Percentiles rank a stretch among this genome's conserved stretches.
These are phyloP conservation scores for Phalaenopsis equestris DNA, from an alignment of 106 monocot species.

Conservation along the genomic window DNA sequence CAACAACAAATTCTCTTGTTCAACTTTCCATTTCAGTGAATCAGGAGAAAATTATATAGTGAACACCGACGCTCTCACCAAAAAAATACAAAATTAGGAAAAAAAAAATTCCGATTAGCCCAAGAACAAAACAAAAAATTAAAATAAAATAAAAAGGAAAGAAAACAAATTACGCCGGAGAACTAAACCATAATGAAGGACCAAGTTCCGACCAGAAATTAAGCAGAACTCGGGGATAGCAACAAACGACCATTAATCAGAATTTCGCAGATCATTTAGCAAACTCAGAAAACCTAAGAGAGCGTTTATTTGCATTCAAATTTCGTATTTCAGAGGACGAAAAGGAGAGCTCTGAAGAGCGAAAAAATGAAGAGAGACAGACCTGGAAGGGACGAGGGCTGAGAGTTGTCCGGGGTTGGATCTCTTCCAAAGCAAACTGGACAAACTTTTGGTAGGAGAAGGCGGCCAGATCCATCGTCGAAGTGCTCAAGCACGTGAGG, in stretches of 20 bases:
- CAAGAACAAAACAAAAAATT: neutral
- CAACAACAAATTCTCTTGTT: neutral
- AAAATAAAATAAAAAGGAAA: no score
- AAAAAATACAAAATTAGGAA: neutral
- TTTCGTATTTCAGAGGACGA: neutral
- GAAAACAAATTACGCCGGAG: neutral
- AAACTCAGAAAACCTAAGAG: neutral
- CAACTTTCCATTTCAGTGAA: neutral
- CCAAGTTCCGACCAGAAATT: neutral
- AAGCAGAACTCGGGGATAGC: neutral
- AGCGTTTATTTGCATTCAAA: neutral
- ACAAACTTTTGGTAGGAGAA: conserved; percentile 14
- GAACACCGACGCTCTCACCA: neutral
- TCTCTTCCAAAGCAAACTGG: conserved; percentile 2
- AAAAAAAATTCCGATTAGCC: neutral
- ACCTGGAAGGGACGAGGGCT: conserved; percentile 12
- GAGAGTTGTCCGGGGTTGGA: conserved; percentile 5
- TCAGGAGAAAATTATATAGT: neutral
- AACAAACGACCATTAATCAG: neutral
- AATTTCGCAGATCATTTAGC: neutral
- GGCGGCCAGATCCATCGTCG: conserved; percentile 6
- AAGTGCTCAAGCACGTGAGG: no score
- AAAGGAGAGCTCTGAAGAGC: neutral
- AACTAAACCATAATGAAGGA: neutral
- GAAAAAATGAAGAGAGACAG: neutral